phyloP scores from a whole-genome alignment of 192 early-diverging fungal genomes.

The Diversispora epigaea region DNA sequence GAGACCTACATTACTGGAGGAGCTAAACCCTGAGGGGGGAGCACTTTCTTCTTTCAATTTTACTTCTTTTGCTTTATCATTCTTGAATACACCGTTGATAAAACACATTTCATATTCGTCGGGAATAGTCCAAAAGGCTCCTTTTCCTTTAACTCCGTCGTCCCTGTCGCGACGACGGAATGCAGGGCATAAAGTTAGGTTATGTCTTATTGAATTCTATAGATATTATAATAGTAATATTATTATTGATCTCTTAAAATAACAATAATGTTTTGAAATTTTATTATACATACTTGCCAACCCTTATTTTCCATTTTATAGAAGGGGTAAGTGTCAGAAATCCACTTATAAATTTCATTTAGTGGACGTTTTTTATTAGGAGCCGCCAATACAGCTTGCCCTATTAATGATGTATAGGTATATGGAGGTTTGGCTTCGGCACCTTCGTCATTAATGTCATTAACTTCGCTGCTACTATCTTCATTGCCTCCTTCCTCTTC shows the following conservation, averaged over 20 bases:
- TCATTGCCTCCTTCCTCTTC: too few relatives aligned
- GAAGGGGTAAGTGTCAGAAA: not conserved
- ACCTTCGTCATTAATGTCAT: too few relatives aligned
- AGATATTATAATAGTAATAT: not conserved
- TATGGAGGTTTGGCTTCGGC: not conserved
- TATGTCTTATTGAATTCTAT: constrained; percentile 85
- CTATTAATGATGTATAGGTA: constrained; percentile 5
- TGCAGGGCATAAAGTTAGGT: constrained; percentile 59
- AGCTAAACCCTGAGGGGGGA: too few relatives aligned
- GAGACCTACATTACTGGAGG: too few relatives aligned
- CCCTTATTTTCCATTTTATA: not conserved
- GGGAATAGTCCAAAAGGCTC: not conserved
- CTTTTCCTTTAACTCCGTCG: not conserved
- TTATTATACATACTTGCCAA: constrained; percentile 34
- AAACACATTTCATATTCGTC: not conserved
- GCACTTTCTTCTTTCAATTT: too few relatives aligned
- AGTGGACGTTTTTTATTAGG: not conserved
- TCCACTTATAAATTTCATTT: constrained; percentile 19
- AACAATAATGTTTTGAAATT: too few relatives aligned
- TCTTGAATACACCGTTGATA: too few relatives aligned
- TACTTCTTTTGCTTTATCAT: too few relatives aligned
- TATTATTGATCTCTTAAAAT: not conserved
- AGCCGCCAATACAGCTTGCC: not conserved
- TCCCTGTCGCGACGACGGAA: not conserved
- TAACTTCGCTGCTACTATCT: too few relatives aligned